Evolutionary conservation across 1,284 basidiomycete species (phyloP).

Genomic region (Stygiomarasmius scandens): DNA sequence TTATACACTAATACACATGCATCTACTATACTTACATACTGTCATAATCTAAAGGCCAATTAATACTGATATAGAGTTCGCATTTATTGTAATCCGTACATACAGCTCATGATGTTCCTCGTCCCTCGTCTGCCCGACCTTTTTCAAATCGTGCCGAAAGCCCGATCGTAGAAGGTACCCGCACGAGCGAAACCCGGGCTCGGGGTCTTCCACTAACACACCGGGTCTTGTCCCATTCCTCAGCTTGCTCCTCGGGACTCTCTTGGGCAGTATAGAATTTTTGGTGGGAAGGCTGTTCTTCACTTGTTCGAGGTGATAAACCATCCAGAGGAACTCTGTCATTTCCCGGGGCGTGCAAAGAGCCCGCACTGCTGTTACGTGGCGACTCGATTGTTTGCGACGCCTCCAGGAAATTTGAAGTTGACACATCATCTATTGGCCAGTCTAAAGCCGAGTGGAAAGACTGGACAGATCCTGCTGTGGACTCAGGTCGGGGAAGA

Average conservation of each 20-base stretch:
- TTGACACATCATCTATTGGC: constrained; percentile 41
- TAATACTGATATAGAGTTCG: constrained; percentile 4
- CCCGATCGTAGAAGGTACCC: constrained; percentile 62
- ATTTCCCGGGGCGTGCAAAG: constrained; percentile 28
- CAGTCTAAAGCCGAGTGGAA: constrained; percentile 70
- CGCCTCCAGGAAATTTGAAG: constrained; percentile 33
- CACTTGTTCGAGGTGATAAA: constrained; percentile 24
- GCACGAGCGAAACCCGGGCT: constrained; percentile 80
- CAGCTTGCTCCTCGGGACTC: constrained; percentile 64
- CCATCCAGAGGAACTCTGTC: constrained; percentile 2
- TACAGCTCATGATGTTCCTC: neutral
- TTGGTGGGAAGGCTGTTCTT: constrained; percentile 40
- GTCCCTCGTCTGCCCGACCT: constrained; percentile 14
- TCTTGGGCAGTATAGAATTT: constrained; percentile 48
- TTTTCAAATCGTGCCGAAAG: constrained; percentile 34
- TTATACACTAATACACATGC: neutral
- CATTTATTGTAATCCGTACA: neutral
- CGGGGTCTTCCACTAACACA: constrained; percentile 49
- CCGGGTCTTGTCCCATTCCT: constrained; percentile 83
- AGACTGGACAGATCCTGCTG: constrained; percentile 63
- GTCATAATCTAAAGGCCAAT: constrained; percentile 2
- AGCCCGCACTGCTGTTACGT: constrained; percentile 24
- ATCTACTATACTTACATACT: constrained; percentile 1
- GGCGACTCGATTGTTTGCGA: constrained; percentile 43
- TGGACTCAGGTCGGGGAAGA: constrained; percentile 48